phyloP scores from a whole-genome alignment of 192 early-diverging fungal species.

The Mortierella hygrophila region DNA sequence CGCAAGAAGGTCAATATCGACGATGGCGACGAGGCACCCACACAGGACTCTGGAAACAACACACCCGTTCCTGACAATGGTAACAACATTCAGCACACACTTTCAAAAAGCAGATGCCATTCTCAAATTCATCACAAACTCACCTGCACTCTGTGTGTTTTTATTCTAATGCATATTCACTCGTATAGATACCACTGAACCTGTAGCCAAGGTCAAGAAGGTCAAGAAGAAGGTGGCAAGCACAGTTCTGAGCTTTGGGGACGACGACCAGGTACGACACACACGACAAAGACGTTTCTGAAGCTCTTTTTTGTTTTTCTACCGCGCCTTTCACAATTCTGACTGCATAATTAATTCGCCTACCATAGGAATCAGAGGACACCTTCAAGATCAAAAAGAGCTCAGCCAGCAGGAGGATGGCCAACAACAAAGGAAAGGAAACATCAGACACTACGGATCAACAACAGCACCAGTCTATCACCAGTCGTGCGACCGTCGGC shows the following conservation, averaged over 20 bases:
- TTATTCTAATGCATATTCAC: neutral
- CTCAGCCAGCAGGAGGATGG: constrained; percentile 53
- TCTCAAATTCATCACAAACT: neutral
- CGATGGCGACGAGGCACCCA: neutral
- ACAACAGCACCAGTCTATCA: constrained; percentile 19
- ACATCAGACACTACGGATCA: neutral
- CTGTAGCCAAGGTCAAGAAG: constrained; percentile 30
- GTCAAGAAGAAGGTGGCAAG: constrained; percentile 31
- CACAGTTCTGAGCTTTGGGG: constrained; percentile 46
- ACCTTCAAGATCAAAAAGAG: constrained; percentile 63
- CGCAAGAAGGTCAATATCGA: constrained; percentile 46
- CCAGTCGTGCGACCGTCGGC: constrained; percentile 36
- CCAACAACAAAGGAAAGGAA: constrained; percentile 38
- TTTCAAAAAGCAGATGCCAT: neutral
- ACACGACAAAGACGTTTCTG: neutral
- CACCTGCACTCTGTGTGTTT: neutral
- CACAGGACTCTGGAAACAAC: neutral
- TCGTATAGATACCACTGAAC: constrained; percentile 5
- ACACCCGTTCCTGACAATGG: neutral
- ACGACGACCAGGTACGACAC: constrained; percentile 33
- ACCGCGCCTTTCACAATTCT: neutral
- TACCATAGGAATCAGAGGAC: constrained; percentile 42
- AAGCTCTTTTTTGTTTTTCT: neutral
- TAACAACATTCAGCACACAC: neutral
- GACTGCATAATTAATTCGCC: neutral